A percentile compares a stretch with the other conserved stretches of the same genome.
Conservation (phyloP, 2,329 filamentous ascomycete species). For the Botryosphaeria agaves region DNA sequence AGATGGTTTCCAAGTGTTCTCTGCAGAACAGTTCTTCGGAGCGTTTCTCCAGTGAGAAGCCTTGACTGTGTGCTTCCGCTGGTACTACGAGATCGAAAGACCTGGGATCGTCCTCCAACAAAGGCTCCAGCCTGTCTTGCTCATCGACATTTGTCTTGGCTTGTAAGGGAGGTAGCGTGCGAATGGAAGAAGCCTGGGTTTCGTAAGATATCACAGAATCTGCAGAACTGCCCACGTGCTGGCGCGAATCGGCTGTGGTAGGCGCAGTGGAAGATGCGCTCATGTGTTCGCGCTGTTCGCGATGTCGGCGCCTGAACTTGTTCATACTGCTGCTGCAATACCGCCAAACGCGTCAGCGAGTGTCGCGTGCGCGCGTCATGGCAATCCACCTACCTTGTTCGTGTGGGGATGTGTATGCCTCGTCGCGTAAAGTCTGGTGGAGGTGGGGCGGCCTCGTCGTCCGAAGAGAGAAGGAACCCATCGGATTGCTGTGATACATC, state of each 20-base stretch:
- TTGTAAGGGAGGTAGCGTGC: conserved; percentile 24
- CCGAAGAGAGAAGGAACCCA: background rate
- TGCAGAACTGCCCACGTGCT: conserved; percentile 15
- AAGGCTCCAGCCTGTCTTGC: conserved; percentile 25
- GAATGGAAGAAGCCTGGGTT: conserved; percentile 17
- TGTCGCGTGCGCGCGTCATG: too few species aligned
- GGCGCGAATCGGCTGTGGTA: conserved; percentile 9
- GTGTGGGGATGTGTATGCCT: conserved; percentile 17
- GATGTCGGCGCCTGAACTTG: too few species aligned
- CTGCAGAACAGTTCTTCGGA: conserved; percentile 48
- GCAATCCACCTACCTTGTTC: conserved; percentile 16
- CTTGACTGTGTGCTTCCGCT: conserved; percentile 12
- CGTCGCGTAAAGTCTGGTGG: conserved; percentile 15
- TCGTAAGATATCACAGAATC: conserved; percentile 17
- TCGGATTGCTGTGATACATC: background rate
- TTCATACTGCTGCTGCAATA: too few species aligned
- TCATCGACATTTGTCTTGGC: conserved; percentile 23
- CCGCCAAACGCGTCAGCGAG: too few species aligned
- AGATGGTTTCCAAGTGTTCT: conserved; percentile 48
- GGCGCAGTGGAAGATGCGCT: too few species aligned
- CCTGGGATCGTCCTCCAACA: conserved; percentile 34
- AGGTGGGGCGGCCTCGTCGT: conserved; percentile 2
- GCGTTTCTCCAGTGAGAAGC: conserved; percentile 43
- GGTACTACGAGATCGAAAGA: conserved; percentile 37
- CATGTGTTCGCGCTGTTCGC: too few species aligned